Conservation (phyloP, 2,329 filamentous ascomycete species). For the Pyrenophora tritici-repentis region DNA sequence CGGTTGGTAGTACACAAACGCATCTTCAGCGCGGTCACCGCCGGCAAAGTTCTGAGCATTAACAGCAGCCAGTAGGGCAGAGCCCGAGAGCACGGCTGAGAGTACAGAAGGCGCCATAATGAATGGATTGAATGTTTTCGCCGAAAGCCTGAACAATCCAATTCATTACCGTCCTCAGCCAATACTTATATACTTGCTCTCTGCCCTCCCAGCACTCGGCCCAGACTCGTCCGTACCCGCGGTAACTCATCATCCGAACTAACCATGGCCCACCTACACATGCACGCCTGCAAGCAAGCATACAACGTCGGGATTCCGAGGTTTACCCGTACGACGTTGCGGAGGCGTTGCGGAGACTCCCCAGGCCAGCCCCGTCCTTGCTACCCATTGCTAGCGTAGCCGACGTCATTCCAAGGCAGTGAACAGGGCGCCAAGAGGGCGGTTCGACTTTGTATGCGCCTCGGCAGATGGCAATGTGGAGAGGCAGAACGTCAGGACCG, state of each 20-base stretch:
- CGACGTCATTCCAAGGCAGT: slow-evolving; percentile 11
- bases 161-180: too few relatives aligned
- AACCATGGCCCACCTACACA: neutral
- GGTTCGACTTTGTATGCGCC: slow-evolving; percentile 21
- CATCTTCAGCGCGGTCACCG: slow-evolving; percentile 22
- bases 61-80: slow-evolving; percentile 27
- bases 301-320: slow-evolving; percentile 21
- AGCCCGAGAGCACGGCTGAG: slow-evolving; percentile 26
- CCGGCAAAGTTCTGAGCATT: slow-evolving; percentile 33
- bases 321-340: slow-evolving; percentile 21
- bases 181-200: slow-evolving; percentile 27
- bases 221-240: slow-evolving; percentile 3
- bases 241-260: neutral
- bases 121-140: slow-evolving; percentile 3
- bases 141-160: slow-evolving; percentile 8
- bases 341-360: slow-evolving; percentile 15
- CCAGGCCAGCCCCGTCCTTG: slow-evolving; percentile 19
- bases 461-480: slow-evolving; percentile 19
- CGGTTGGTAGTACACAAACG: slow-evolving; percentile 38
- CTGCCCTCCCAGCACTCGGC: neutral
- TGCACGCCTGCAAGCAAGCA: neutral
- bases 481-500: neutral
- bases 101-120: slow-evolving; percentile 37
- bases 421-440: slow-evolving; percentile 28
- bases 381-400: slow-evolving; percentile 1